These are phyloP conservation scores for Lodderomyces beijingensis DNA, from an alignment of 1,139 yeast genomes.

Conservation along the genomic window DNA sequence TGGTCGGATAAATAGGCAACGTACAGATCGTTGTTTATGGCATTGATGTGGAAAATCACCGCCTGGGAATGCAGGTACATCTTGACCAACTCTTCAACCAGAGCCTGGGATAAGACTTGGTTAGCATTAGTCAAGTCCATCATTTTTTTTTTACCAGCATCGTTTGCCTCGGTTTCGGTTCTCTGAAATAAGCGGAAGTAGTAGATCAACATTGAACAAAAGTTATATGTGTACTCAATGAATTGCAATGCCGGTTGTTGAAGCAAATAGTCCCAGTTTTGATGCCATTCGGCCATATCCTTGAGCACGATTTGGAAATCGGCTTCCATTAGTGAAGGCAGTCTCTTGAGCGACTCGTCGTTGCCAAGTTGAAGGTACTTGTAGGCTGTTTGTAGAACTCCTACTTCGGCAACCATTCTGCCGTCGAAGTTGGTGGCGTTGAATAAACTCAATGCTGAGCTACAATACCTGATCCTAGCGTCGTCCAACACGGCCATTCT, in stretches of 20 bases:
- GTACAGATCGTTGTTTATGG: slow-evolving; percentile 54
- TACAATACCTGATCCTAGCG: slow-evolving; percentile 57
- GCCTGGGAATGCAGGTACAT: slow-evolving; percentile 35
- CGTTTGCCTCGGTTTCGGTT: too few species aligned
- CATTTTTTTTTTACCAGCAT: neutral
- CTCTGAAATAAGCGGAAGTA: slow-evolving; percentile 23
- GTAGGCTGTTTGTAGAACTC: slow-evolving; percentile 58
- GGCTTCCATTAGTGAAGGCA: slow-evolving; percentile 14
- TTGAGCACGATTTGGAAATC: slow-evolving; percentile 23
- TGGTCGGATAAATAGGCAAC: slow-evolving; percentile 70
- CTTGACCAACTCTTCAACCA: slow-evolving; percentile 7
- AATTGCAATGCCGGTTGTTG: slow-evolving; percentile 74
- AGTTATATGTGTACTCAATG: slow-evolving; percentile 70
- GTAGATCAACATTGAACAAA: slow-evolving; percentile 51
- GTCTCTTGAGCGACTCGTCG: slow-evolving; percentile 1
- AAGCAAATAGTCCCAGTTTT: slow-evolving; percentile 68
- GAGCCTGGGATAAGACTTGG: neutral
- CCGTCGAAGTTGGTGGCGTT: slow-evolving; percentile 79
- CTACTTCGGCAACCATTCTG: slow-evolving; percentile 76
- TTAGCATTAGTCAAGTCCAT: neutral
- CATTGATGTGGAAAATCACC: slow-evolving; percentile 35
- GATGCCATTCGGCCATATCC: slow-evolving; percentile 56
- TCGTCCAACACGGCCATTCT: slow-evolving; percentile 73
- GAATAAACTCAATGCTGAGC: slow-evolving; percentile 55
- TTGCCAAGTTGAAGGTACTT: slow-evolving; percentile 44